A percentile compares a stretch with the other conserved stretches of the same genome.
Conservation (phyloP, 1,284 basidiomycete genomes). For the Nidula niveotomentosa region DNA sequence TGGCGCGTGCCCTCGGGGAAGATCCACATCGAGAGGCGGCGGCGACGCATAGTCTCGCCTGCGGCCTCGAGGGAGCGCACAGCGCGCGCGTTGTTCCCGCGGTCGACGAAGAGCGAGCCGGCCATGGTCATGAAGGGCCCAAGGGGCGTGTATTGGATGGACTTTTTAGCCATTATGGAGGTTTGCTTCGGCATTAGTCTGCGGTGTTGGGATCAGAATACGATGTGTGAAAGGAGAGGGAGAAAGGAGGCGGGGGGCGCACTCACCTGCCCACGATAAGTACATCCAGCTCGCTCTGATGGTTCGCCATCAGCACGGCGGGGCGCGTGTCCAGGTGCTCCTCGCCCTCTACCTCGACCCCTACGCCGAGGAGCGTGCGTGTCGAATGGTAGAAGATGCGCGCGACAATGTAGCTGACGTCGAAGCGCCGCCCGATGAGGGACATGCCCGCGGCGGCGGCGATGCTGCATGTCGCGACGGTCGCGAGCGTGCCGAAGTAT, state of each 20-base stretch:
- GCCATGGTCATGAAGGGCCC: slow-evolving; percentile 93
- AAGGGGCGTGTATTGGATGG: slow-evolving; percentile 85
- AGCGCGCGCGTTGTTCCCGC: slow-evolving; percentile 80
- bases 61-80: slow-evolving; percentile 78
- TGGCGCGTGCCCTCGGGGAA: slow-evolving; percentile 94
- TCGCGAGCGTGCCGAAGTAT: slow-evolving; percentile 75
- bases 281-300: slow-evolving; percentile 93
- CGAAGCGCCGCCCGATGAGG: slow-evolving; percentile 71
- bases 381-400: slow-evolving; percentile 81
- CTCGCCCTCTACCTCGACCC: slow-evolving; percentile 82
- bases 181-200: slow-evolving; percentile 85
- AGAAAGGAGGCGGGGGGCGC: neutral
- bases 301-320: slow-evolving; percentile 86
- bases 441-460: slow-evolving; percentile 72
- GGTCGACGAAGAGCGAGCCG: slow-evolving; percentile 94
- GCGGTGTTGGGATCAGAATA: slow-evolving; percentile 8
- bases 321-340: slow-evolving; percentile 73
- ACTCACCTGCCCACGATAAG: slow-evolving; percentile 79
- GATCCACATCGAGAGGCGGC: slow-evolving; percentile 82
- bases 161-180: slow-evolving; percentile 94
- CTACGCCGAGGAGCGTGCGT: slow-evolving; percentile 67
- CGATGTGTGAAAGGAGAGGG: neutral
- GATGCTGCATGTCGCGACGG: slow-evolving; percentile 78
- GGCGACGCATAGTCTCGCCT: slow-evolving; percentile 79
- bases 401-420: slow-evolving; percentile 88